Evolutionary conservation across 768 basidiomycete genomes (phyloP).

Genomic region (Tulasnella sp.): DNA sequence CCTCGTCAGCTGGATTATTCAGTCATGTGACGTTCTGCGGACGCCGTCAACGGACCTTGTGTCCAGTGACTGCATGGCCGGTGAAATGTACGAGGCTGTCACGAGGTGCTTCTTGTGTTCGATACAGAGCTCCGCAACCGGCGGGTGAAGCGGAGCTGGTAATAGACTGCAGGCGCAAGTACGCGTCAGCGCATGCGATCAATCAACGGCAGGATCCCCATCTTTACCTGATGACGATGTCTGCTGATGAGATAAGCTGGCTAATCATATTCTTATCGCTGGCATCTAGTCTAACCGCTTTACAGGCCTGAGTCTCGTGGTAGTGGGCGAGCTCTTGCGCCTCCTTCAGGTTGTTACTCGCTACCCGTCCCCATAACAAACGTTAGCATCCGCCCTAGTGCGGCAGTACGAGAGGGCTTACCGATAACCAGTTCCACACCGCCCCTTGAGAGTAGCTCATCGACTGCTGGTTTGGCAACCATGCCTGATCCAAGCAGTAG

Average conservation of each 20-base stretch:
- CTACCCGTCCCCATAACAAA: constrained; percentile 40
- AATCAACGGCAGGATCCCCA: not conserved
- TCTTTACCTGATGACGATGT: constrained; percentile 79
- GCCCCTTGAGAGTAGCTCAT: constrained; percentile 57
- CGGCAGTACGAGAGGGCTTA: constrained; percentile 40
- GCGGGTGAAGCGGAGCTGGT: constrained; percentile 68
- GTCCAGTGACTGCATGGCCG: constrained; percentile 65
- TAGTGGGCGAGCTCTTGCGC: constrained; percentile 43
- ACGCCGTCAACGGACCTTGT: constrained; percentile 44
- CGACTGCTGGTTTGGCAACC: constrained; percentile 86
- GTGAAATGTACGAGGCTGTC: constrained; percentile 87
- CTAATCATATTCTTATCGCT: constrained; percentile 40
- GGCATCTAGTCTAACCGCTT: constrained; percentile 56
- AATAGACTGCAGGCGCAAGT: constrained; percentile 53
- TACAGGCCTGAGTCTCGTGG: constrained; percentile 42
- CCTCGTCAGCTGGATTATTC: not conserved
- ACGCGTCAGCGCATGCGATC: not conserved
- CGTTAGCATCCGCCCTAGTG: not conserved
- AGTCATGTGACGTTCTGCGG: too few relatives aligned
- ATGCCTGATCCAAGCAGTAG: constrained; percentile 90
- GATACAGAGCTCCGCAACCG: constrained; percentile 71
- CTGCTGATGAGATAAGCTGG: constrained; percentile 57
- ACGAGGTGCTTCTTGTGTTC: constrained; percentile 67
- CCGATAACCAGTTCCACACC: constrained; percentile 75
- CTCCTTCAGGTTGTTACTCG: constrained; percentile 65